Evolutionary conservation across 371 early-diverging fungal species (phyloP), one percentile per base, ranked within the genome.

Genomic region (Mucor lusitanicus): DNA sequence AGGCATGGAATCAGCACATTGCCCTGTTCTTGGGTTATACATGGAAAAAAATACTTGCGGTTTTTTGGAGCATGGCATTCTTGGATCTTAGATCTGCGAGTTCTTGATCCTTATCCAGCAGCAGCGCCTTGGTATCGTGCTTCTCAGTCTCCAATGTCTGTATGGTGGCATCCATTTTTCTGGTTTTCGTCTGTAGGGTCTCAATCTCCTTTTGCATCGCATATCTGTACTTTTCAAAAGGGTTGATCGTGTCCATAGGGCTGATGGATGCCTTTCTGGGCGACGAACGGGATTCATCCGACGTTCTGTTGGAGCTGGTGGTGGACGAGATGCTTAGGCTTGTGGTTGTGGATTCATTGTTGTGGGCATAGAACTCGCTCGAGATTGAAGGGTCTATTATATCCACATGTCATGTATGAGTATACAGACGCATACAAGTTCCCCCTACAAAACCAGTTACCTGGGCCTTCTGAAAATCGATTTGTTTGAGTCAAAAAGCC

Each of bases 131-230:
- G 4, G 67, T 50, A 30, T 58, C 50, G 17, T 59, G 70, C 50
- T 74, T 80, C 13, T 80, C 78, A 21, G 44, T 61, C 46, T 68
- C 67, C 2, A 69, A 54, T 12, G 72, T 27, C 44, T 74, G 68
- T 17, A 80, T 48, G 5, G 28, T 68, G 13, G 65, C 8, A 25
- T 80, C 78, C 61, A 78, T 23, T 59, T 76, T 75, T 42, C 69
- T 76, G 46, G 59, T 67, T 70, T 78, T 80, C 7, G 66, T 9
- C 35, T 74, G 69, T 30, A 80, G 63, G 19, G 69, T 39, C 23
- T 80, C 81, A 5, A 75, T 74, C 57, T 80, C 81, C 37, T 78
- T 80, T 62, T 76, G 78, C 72, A 75, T 77, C 19, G 69, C 50
- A 53, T 69, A 59, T 25, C 73, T 73, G 28, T 78, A 73, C 58